These are phyloP conservation scores for Esteya vermicola DNA, from an alignment of 2,329 filamentous ascomycete genomes.

Conservation along the genomic window DNA sequence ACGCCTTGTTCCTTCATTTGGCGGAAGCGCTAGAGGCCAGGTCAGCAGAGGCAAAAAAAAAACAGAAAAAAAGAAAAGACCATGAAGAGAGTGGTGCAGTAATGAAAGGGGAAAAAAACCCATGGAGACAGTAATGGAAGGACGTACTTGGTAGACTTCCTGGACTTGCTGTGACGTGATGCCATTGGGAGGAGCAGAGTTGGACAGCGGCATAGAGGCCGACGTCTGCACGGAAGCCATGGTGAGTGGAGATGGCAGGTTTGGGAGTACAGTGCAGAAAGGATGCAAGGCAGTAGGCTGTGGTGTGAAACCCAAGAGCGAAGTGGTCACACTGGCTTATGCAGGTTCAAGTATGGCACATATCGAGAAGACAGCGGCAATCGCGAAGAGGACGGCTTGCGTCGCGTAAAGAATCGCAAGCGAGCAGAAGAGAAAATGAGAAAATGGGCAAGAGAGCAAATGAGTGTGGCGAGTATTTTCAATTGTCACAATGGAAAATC, in stretches of 20 bases:
- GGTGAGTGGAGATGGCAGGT: conserved; percentile 18
- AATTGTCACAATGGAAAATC: background rate
- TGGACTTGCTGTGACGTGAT: conserved; percentile 67
- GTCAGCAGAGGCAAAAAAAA: too few species aligned
- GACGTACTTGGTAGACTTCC: conserved; percentile 37
- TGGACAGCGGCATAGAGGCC: conserved; percentile 50
- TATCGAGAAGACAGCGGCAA: conserved; percentile 1
- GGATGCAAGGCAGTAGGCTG: background rate
- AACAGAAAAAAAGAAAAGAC: background rate
- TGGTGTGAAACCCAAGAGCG: background rate
- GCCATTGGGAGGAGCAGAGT: conserved; percentile 46
- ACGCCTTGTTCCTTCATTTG: conserved; percentile 80
- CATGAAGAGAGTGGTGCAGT: background rate
- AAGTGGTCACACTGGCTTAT: background rate
- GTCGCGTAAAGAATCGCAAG: background rate
- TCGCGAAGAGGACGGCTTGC: background rate
- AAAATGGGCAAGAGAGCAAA: too few species aligned
- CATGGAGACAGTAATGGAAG: background rate
- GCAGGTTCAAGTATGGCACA: conserved; percentile 3
- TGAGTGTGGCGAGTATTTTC: background rate
- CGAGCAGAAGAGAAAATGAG: background rate
- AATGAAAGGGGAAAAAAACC: background rate
- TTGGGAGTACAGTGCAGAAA: background rate
- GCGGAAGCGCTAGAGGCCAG: conserved; percentile 82
- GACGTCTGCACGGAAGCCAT: conserved; percentile 75